These are phyloP conservation scores for Pythium utonaiense DNA, from an alignment of 352 stramenopile genomes.

Conservation along the genomic window DNA sequence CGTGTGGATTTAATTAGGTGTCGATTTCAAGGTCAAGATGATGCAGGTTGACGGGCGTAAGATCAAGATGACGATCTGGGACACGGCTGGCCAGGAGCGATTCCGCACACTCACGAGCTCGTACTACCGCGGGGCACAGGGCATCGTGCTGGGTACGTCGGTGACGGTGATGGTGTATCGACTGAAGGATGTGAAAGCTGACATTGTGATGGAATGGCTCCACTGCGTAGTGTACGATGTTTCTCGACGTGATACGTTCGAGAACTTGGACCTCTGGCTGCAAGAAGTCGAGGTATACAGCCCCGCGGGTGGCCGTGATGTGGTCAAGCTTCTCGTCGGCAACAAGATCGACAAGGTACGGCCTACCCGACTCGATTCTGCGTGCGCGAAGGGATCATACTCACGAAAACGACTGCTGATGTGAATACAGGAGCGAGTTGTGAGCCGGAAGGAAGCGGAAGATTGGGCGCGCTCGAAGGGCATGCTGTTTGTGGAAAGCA, in stretches of 20 bases:
- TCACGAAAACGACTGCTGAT: neutral
- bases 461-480: constrained; percentile 95
- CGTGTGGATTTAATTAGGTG: constrained; percentile 34
- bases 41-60: constrained; percentile 94
- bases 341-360: constrained; percentile 94
- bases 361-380: neutral
- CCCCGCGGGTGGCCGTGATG: constrained; percentile 91
- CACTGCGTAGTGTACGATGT: constrained; percentile 92
- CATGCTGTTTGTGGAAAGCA: constrained; percentile 98
- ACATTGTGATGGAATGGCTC: neutral
- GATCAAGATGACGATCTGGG: constrained; percentile 99
- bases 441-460: constrained; percentile 92
- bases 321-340: constrained; percentile 97
- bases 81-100: constrained; percentile 97
- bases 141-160: constrained; percentile 91
- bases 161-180: too few species aligned
- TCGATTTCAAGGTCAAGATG: constrained; percentile 98
- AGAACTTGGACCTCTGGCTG: constrained; percentile 97
- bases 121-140: constrained; percentile 97
- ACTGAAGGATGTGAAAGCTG: neutral
- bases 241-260: constrained; percentile 95
- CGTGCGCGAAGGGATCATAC: neutral
- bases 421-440: constrained; percentile 83
- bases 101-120: constrained; percentile 97
- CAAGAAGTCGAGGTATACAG: constrained; percentile 98